Evolutionary conservation across 345 rosid genomes (phyloP).

Genomic region (Bruguiera parviflora): DNA sequence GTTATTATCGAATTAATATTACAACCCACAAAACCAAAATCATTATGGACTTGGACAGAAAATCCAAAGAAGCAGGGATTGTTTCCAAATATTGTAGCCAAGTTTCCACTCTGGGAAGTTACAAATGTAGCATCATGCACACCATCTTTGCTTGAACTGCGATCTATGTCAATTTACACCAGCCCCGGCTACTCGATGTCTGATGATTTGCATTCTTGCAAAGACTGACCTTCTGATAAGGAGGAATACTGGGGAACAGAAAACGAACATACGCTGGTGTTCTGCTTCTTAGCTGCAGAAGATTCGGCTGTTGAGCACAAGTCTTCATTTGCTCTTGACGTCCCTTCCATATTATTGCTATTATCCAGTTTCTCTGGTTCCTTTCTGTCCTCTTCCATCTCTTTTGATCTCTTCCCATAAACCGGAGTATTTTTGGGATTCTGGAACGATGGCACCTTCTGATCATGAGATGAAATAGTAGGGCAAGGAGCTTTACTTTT

Average conservation of each 20-base stretch:
- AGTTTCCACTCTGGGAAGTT: neutral
- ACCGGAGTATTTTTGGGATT: slow-evolving; percentile 26
- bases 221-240: slow-evolving; percentile 39
- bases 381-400: slow-evolving; percentile 28
- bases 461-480: slow-evolving; percentile 65
- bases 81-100: neutral
- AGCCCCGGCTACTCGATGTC: slow-evolving; percentile 30
- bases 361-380: slow-evolving; percentile 12
- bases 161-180: slow-evolving; percentile 30
- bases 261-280: slow-evolving; percentile 42
- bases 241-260: slow-evolving; percentile 61
- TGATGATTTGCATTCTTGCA: slow-evolving; percentile 45
- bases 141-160: slow-evolving; percentile 33
- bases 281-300: slow-evolving; percentile 46
- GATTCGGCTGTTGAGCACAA: slow-evolving; percentile 77
- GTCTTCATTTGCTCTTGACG: slow-evolving; percentile 44
- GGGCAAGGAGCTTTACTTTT: slow-evolving; percentile 43
- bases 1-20: neutral
- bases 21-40: neutral
- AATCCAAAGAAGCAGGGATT: neutral
- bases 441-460: slow-evolving; percentile 58
- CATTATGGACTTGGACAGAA: neutral
- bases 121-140: slow-evolving; percentile 15
- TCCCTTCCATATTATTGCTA: slow-evolving; percentile 22
- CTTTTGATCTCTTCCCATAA: slow-evolving; percentile 53